Evolutionary conservation across 2,329 filamentous ascomycete species (phyloP), one percentile per base, ranked within the genome.

Genomic region (Plenodomus lindquistii): DNA sequence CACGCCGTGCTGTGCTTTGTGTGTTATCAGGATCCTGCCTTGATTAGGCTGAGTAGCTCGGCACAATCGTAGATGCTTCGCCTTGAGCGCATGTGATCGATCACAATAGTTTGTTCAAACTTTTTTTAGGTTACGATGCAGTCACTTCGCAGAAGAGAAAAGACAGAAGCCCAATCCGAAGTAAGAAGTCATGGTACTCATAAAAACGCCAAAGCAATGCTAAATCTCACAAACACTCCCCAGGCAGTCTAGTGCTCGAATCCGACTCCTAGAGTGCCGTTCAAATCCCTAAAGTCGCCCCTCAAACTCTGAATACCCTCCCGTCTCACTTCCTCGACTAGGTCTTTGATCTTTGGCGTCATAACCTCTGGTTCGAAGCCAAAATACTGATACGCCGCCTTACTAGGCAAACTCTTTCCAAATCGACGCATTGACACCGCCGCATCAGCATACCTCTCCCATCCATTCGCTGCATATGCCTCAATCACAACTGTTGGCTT

Each of bases 371-470:
- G 73, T 40, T 82, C 76, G 50, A 80, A 82, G 2, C 81, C 79
- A 62, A 37, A 37, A 37, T 37, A 37, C 35, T 19, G 4, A 20
- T 37, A 37, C 35, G 35, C 35, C 18, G 35, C 18, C 35, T 18
- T 19, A 8, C 35, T 19, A 6, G 35, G 35, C 35, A 37, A 37
- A 20, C 35, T 37, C 8, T 19, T 18, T 10, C 80, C 80, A 57
- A 83, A 84, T 0, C 70, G 69, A 24, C 41, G 40, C 79, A 83
- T 82, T 36, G 71, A 77, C 52, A 74, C 73, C 1, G 77, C 78
- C 3, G 81, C 81, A 62, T 83, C 77, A 1, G 80, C 81, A 59
- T 83, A 84, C 13, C 81, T 66, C 67, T 83, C 81, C 81, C 81
- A 84, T 1, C 80, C 79, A 52, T 78, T 77, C 4, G 75, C 70